Percentiles rank a stretch among this genome's conserved stretches.
Evolutionary conservation across 1,284 basidiomycete species (phyloP).

Genomic region (Trichosporon inkin): DNA sequence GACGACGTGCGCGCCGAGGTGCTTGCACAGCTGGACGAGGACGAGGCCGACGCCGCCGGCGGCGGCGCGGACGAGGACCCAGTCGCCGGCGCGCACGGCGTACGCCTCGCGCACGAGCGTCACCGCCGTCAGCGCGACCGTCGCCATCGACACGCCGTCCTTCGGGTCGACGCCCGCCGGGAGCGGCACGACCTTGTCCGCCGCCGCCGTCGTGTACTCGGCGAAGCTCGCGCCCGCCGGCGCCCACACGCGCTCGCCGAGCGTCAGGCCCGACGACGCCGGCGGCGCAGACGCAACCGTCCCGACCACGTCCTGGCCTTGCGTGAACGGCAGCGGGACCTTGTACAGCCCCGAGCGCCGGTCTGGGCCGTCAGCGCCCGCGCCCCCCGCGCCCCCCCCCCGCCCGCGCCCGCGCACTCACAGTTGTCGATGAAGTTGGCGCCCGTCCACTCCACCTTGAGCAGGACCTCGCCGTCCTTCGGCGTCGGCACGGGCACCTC

Average conservation of each 20-base stretch:
- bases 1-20: conserved; percentile 77
- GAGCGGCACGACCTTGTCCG: conserved; percentile 60
- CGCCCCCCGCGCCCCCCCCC: too few relatives aligned
- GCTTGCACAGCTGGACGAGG: conserved; percentile 52
- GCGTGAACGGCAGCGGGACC: conserved; percentile 62
- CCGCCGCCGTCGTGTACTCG: conserved; percentile 68
- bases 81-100: conserved; percentile 62
- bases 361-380: conserved; percentile 31
- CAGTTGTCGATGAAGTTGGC: conserved; percentile 66
- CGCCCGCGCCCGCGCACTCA: too few relatives aligned
- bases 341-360: conserved; percentile 54
- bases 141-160: conserved; percentile 62
- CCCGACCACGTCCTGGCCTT: conserved; percentile 78
- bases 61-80: conserved; percentile 68
- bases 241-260: conserved; percentile 53
- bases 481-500: conserved; percentile 62
- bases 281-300: conserved; percentile 51
- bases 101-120: conserved; percentile 80
- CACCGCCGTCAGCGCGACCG: conserved; percentile 77
- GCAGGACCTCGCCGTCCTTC: conserved; percentile 63
- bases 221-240: conserved; percentile 62
- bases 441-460: conserved; percentile 68
- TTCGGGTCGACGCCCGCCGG: conserved; percentile 62
- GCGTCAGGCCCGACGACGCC: conserved; percentile 39
- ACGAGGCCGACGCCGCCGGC: conserved; percentile 67